Conservation (phyloP, 306 rosid genomes). For the Quercus variabilis region DNA sequence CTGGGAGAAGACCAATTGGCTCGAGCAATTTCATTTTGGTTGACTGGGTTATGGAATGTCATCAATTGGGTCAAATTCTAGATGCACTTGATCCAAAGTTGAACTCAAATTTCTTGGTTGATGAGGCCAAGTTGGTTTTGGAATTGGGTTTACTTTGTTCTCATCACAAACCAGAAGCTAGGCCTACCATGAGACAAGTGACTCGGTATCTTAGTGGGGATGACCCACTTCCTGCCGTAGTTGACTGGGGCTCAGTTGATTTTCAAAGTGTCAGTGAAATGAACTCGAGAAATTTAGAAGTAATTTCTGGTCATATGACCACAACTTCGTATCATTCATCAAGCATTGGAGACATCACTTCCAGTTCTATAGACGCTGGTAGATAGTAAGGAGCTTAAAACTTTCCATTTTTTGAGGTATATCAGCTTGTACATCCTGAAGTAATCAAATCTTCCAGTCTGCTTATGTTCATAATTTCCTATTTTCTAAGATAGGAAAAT, state of each 20-base stretch:
- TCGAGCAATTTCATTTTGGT: constrained; percentile 41
- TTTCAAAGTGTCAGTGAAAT: constrained; percentile 10
- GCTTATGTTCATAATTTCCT: no score
- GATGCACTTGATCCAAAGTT: constrained; percentile 48
- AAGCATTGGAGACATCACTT: constrained; percentile 12
- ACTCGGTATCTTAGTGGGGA: constrained; percentile 44
- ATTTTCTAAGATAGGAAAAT: no score
- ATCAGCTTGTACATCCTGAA: background rate
- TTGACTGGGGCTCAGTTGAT: constrained; percentile 25
- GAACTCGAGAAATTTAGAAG: constrained; percentile 26
- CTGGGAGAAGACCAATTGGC: constrained; percentile 50
- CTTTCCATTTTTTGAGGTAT: background rate
- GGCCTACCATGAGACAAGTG: constrained; percentile 65
- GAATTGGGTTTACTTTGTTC: constrained; percentile 57
- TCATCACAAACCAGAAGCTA: constrained; percentile 37
- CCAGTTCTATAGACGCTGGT: constrained; percentile 33
- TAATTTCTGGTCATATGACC: constrained; percentile 1
- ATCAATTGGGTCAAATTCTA: constrained; percentile 23
- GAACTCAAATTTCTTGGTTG: constrained; percentile 27
- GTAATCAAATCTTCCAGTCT: background rate
- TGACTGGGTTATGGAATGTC: constrained; percentile 55
- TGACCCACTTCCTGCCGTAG: constrained; percentile 41
- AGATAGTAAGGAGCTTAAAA: constrained; percentile 26
- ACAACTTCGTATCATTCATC: constrained; percentile 22
- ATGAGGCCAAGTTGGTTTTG: constrained; percentile 59